phyloP scores from a whole-genome alignment of 2,329 filamentous ascomycete species.

The Sphaerulina musiva region DNA sequence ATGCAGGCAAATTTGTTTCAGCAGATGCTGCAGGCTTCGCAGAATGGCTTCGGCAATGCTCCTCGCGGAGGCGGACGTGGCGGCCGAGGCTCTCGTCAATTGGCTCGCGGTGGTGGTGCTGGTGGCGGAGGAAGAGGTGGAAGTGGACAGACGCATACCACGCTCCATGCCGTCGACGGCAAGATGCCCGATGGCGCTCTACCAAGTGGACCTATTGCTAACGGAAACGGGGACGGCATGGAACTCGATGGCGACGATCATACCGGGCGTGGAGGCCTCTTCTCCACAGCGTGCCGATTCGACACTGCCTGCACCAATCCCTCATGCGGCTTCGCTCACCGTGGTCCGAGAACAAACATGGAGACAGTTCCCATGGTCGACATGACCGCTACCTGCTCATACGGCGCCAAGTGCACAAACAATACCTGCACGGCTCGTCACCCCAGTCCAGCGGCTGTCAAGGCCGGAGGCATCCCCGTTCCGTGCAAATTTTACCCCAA shows the following conservation, averaged over 20 bases:
- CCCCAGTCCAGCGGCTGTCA: conserved; percentile 76
- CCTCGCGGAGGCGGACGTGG: conserved; percentile 30
- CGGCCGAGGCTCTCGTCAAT: conserved; percentile 16
- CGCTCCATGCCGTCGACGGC: conserved; percentile 21
- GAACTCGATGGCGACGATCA: conserved; percentile 58
- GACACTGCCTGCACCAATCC: conserved; percentile 82
- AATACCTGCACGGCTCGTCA: conserved; percentile 86
- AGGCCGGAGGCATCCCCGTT: conserved; percentile 76
- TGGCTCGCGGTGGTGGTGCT: not conserved
- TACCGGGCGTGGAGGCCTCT: conserved; percentile 43
- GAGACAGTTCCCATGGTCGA: conserved; percentile 68
- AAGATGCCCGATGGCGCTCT: conserved; percentile 22
- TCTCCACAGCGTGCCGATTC: conserved; percentile 74
- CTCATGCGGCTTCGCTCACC: conserved; percentile 88
- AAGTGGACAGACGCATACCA: conserved; percentile 1
- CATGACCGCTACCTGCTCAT: conserved; percentile 71
- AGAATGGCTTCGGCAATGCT: conserved; percentile 39
- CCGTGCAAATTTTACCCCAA: conserved; percentile 89
- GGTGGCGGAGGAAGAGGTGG: conserved; percentile 17
- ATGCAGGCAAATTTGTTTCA: conserved; percentile 81
- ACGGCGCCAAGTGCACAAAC: conserved; percentile 91
- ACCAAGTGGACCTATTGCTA: conserved; percentile 19
- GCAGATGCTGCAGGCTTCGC: conserved; percentile 47
- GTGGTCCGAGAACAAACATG: conserved; percentile 68
- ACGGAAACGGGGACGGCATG: conserved; percentile 39